These are phyloP conservation scores for Pisolithus albus DNA, from an alignment of 768 basidiomycete species.

Conservation along the genomic window DNA sequence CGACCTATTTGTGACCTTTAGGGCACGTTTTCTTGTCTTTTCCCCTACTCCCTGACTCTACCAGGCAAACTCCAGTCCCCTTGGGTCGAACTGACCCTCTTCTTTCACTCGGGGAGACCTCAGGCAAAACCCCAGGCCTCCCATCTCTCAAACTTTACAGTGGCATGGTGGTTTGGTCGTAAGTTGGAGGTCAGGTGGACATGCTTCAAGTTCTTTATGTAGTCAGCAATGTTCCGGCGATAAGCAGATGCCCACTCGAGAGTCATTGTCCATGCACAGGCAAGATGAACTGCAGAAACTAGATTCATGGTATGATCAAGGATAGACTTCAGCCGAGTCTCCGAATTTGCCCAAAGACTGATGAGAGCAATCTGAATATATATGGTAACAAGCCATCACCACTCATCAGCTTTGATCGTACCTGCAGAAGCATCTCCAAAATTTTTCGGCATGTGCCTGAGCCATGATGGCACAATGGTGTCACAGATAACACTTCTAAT, in stretches of 20 bases:
- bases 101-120: too few species aligned
- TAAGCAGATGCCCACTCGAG: constrained; percentile 4
- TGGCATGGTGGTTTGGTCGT: constrained; percentile 26
- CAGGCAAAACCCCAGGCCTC: too few species aligned
- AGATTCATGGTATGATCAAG: constrained; percentile 27
- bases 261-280: constrained; percentile 12
- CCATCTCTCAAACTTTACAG: too few species aligned
- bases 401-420: constrained; percentile 19
- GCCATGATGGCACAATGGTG: constrained; percentile 4
- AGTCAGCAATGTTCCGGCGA: constrained; percentile 10
- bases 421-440: constrained; percentile 9
- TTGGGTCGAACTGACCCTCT: too few species aligned
- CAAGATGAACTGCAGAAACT: constrained; percentile 15
- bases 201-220: constrained; percentile 8
- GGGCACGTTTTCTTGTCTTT: too few species aligned
- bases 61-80: too few species aligned
- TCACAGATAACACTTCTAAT: too few species aligned
- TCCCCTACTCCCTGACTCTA: too few species aligned
- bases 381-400: constrained; percentile 7
- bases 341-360: constrained; percentile 12
- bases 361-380: constrained; percentile 15
- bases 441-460: constrained; percentile 11
- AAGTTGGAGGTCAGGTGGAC: constrained; percentile 13
- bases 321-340: background rate
- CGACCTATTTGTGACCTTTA: too few species aligned